Evolutionary conservation across 2,329 filamentous ascomycete genomes (phyloP).

Genomic region (Pseudogymnoascus sp.): DNA sequence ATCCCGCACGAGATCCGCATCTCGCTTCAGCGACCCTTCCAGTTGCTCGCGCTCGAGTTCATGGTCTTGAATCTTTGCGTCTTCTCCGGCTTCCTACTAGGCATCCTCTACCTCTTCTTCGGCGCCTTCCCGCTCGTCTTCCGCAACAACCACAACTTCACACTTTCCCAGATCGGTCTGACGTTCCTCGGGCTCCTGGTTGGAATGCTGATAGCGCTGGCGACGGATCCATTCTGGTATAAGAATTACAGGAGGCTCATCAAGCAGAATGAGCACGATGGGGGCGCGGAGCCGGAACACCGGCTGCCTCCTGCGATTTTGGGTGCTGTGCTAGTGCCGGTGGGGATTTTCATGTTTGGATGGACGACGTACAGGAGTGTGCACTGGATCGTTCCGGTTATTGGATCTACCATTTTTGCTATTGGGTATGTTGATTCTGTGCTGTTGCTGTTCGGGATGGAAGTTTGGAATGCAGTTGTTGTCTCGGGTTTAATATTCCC

Average conservation of each 20-base stretch:
- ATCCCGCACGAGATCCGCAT: slow-evolving; percentile 51
- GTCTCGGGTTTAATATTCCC: slow-evolving; percentile 7
- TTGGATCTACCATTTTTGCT: slow-evolving; percentile 64
- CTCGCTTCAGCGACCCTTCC: slow-evolving; percentile 55
- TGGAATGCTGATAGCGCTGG: slow-evolving; percentile 58
- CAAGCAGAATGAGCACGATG: slow-evolving; percentile 36
- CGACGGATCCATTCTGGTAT: slow-evolving; percentile 58
- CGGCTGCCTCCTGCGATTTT: slow-evolving; percentile 66
- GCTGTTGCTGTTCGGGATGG: neutral
- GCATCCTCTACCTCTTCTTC: slow-evolving; percentile 85
- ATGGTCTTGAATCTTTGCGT: slow-evolving; percentile 80
- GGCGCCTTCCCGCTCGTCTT: slow-evolving; percentile 82
- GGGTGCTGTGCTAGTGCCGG: slow-evolving; percentile 69
- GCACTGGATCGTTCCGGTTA: slow-evolving; percentile 69
- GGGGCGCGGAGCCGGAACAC: slow-evolving; percentile 74
- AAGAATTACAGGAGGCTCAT: slow-evolving; percentile 51
- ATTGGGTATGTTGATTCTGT: slow-evolving; percentile 47
- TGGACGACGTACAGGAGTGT: slow-evolving; percentile 72
- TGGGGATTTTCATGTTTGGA: slow-evolving; percentile 80
- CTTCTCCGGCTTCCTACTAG: slow-evolving; percentile 76
- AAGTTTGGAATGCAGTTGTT: neutral
- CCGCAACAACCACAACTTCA: slow-evolving; percentile 63
- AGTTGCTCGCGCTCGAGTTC: slow-evolving; percentile 71
- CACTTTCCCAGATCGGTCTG: slow-evolving; percentile 70
- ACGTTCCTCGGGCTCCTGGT: slow-evolving; percentile 65